These are phyloP conservation scores for Carpinus viminea DNA, from an alignment of 306 rosid genomes.

Conservation along the genomic window DNA sequence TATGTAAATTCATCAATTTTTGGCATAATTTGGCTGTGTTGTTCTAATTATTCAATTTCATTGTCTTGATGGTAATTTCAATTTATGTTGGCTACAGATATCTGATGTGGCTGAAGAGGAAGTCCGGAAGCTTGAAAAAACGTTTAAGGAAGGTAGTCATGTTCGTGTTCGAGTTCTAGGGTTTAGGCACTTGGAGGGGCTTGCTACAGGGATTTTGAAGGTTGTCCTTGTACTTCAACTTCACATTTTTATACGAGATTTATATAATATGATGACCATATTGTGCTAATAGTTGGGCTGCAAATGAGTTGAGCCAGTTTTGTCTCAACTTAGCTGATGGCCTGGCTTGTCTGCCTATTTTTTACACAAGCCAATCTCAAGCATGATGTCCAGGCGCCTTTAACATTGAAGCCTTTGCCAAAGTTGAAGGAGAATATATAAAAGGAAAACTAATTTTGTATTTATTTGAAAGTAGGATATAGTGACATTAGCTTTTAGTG, in stretches of 20 bases:
- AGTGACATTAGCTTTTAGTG: background rate
- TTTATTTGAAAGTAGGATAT: background rate
- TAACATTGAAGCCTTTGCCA: background rate
- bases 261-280: no score
- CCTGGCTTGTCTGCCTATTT: background rate
- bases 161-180: conserved; percentile 88
- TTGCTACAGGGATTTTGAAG: conserved; percentile 89
- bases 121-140: conserved; percentile 78
- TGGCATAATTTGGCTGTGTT: background rate
- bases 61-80: conserved; percentile 14
- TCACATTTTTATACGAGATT: background rate
- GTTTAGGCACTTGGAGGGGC: conserved; percentile 87
- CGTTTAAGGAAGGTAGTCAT: conserved; percentile 73
- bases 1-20: conserved; percentile 40
- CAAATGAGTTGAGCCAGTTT: background rate
- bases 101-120: conserved; percentile 80
- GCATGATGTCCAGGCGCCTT: background rate
- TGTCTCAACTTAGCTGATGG: background rate
- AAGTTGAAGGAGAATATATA: background rate
- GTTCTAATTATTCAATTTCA: conserved; percentile 20
- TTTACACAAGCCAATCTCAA: background rate
- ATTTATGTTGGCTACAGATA: conserved; percentile 44
- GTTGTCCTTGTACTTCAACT: conserved; percentile 35
- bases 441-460: background rate
- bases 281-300: background rate